These are phyloP conservation scores for Nemania sp. DNA, from an alignment of 2,329 filamentous ascomycete species.

Conservation along the genomic window DNA sequence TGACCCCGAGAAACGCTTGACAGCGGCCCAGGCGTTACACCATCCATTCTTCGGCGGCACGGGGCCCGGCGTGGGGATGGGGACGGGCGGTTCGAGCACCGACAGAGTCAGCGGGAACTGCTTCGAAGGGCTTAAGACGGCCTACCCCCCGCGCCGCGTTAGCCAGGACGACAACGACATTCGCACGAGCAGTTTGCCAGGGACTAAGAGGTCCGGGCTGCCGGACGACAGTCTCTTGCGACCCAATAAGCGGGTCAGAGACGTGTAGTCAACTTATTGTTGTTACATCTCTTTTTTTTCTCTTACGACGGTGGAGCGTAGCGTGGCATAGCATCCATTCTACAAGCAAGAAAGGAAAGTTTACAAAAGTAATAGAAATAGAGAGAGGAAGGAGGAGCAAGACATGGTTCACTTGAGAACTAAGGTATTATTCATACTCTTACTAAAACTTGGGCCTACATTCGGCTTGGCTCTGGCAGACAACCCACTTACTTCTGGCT, in stretches of 20 bases:
- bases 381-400: no score
- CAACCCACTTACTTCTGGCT: not conserved
- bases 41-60: conserved; percentile 75
- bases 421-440: no score
- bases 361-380: no score
- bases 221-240: conserved; percentile 74
- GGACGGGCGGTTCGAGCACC: conserved; percentile 43
- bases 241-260: conserved; percentile 66
- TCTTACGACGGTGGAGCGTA: no score
- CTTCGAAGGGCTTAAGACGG: conserved; percentile 85
- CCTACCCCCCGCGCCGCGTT: conserved; percentile 88
- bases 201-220: conserved; percentile 85
- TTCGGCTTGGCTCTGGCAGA: not conserved
- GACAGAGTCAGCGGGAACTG: conserved; percentile 79
- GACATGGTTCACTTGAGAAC: no score
- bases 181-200: conserved; percentile 82
- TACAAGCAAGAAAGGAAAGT: no score
- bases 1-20: conserved; percentile 85
- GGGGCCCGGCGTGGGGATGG: not conserved
- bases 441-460: no score
- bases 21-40: conserved; percentile 84
- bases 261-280: conserved; percentile 38
- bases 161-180: conserved; percentile 97
- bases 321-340: no score
- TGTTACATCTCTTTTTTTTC: no score